Evolutionary conservation across 805 yeast species (phyloP), one percentile per base, ranked within the genome.

Genomic region (Schwanniomyces polymorphus): DNA sequence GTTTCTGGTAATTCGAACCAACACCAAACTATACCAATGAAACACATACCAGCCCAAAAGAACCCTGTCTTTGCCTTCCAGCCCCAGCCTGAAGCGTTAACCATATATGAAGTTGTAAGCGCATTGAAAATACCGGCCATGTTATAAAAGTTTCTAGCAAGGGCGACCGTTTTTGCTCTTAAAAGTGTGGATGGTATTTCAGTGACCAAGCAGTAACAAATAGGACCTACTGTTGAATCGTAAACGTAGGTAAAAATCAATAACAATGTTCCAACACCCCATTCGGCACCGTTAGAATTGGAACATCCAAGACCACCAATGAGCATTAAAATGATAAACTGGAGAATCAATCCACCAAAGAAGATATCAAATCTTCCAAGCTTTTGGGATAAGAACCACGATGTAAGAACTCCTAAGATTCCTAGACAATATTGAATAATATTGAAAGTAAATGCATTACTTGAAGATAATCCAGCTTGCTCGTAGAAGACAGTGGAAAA

Each of bases 51-150:
- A 38, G 72, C 75, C 71, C 78, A 70, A 47, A 78, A 66, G 54
- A 74, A 76, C 2, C 75, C 81, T 27, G 79, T 73, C 54, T 77
- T 77, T 12, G 77, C 79, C 28, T 75, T 72, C 73, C 75, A 63
- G 52, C 79, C 69, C 50, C 76, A 78, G 31, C 66, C 66, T 14
- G 60, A 60, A 1, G 80, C 75, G 52, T 78, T 80, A 53, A 79
- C 63, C 75, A 79, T 68, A 54, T 76, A 78, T n/a, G 84, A 84
- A 38, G 51, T 57, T 41, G 73, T 63, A 43, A 78, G 61, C n/a
- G 71, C 55, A 47, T 65, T 60, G 48, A 69, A 58, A 42, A 67
- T 62, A 37, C 65, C 61, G 27, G 61, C 59, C 14, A 65, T 38
- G 50, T 69, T 65, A 43, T 58, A 56, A 16, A 56, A 80, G 47